A percentile compares a stretch with the other conserved stretches of the same genome.
These are phyloP conservation scores for Phytophthora ohioensis DNA, from an alignment of 352 stramenopile genomes.

Conservation along the genomic window DNA sequence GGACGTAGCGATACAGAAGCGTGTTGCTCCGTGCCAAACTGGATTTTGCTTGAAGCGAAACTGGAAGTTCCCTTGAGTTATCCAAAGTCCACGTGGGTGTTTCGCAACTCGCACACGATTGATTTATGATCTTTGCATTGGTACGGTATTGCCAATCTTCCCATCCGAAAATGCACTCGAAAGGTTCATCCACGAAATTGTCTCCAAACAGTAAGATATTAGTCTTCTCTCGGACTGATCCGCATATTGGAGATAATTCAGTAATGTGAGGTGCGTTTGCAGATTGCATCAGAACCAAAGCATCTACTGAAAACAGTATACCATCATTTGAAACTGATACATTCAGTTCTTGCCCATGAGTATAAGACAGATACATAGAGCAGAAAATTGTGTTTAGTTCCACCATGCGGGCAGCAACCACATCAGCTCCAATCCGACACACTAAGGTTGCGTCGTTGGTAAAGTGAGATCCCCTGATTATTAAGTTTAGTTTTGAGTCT, in stretches of 20 bases:
- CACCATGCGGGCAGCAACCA: conserved; percentile 11
- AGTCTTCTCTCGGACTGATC: conserved; percentile 24
- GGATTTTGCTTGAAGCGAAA: conserved; percentile 38
- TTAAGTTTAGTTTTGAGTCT: conserved; percentile 10
- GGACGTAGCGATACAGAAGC: conserved; percentile 49
- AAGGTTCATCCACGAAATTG: conserved; percentile 13
- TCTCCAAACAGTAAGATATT: conserved; percentile 35
- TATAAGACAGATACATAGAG: background rate
- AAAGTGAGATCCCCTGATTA: conserved; percentile 33
- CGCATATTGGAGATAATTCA: conserved; percentile 37
- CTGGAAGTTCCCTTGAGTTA: conserved; percentile 35
- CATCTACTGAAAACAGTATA: conserved; percentile 33
- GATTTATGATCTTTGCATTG: conserved; percentile 33
- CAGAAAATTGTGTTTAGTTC: conserved; percentile 27
- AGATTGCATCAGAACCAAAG: conserved; percentile 5
- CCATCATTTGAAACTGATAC: conserved; percentile 52
- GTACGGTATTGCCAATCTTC: conserved; percentile 20
- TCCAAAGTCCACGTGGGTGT: conserved; percentile 31
- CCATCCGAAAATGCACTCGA: conserved; percentile 56
- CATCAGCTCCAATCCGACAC: conserved; percentile 30
- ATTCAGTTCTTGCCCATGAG: conserved; percentile 14
- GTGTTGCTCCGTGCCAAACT: conserved; percentile 41
- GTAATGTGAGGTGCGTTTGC: conserved; percentile 20
- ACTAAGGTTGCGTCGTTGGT: conserved; percentile 6
- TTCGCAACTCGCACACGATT: conserved; percentile 37